Percentiles rank a stretch among this genome's conserved stretches.
phyloP scores from a whole-genome alignment of 2,329 filamentous ascomycete species.

The Cladorrhinum sp. region DNA sequence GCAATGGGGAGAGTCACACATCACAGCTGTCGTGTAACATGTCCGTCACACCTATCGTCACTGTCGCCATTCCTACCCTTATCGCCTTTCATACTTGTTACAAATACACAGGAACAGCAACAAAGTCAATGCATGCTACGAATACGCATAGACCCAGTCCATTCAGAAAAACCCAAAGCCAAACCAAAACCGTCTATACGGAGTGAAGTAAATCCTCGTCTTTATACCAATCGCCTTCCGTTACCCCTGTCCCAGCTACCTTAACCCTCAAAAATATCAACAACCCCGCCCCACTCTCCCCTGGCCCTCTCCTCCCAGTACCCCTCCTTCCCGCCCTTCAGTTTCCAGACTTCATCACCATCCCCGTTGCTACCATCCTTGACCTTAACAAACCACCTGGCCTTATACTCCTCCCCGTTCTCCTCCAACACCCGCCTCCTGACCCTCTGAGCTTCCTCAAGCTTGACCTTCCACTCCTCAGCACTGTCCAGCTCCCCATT shows the following conservation, averaged over 20 bases:
- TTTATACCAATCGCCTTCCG: background rate
- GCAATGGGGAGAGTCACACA: too few species aligned
- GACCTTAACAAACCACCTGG: constrained; percentile 80
- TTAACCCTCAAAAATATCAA: constrained; percentile 44
- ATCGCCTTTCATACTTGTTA: too few species aligned
- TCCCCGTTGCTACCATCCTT: constrained; percentile 54
- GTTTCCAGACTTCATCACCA: constrained; percentile 70
- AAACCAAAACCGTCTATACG: background rate
- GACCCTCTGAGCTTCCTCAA: constrained; percentile 82
- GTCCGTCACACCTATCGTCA: too few species aligned
- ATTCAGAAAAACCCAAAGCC: too few species aligned
- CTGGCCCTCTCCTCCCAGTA: constrained; percentile 87
- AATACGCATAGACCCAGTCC: too few species aligned
- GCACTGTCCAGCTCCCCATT: constrained; percentile 77
- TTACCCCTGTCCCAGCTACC: background rate
- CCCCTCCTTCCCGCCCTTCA: constrained; percentile 77
- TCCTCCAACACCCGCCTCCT: constrained; percentile 74
- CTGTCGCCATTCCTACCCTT: too few species aligned
- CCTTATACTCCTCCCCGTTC: constrained; percentile 66
- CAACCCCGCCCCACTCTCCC: constrained; percentile 61
- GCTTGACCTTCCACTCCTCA: constrained; percentile 73
- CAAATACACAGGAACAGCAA: too few species aligned
- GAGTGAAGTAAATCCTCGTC: background rate
- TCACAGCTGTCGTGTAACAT: too few species aligned
- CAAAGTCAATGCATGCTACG: too few species aligned